Percentiles rank a stretch among this genome's conserved stretches.
These are phyloP conservation scores for Tirmania nivea DNA, from an alignment of 495 filamentous ascomycete species.

Conservation along the genomic window DNA sequence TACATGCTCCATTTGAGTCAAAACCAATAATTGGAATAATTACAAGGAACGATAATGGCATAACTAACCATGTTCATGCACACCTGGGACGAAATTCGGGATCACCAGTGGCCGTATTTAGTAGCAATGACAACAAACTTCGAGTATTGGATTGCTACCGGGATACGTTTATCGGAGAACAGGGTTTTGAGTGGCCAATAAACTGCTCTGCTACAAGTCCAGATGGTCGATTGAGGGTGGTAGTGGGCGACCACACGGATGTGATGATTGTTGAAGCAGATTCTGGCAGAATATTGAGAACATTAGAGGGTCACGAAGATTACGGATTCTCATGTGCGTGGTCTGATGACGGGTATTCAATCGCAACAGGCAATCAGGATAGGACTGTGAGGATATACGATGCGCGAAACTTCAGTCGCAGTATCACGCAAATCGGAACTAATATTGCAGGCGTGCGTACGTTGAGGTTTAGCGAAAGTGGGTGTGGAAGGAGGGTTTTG, in stretches of 20 bases:
- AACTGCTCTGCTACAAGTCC: conserved; percentile 73
- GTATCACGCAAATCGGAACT: conserved; percentile 40
- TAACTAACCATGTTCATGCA: conserved; percentile 73
- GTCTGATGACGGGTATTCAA: conserved; percentile 68
- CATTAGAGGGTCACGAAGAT: conserved; percentile 50
- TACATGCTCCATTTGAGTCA: conserved; percentile 27
- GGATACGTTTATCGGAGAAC: conserved; percentile 38
- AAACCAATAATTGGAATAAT: conserved; percentile 39
- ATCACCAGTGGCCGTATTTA: conserved; percentile 49
- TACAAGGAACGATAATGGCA: conserved; percentile 44
- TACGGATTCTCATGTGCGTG: conserved; percentile 80
- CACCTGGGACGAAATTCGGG: conserved; percentile 36
- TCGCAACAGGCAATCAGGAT: conserved; percentile 86
- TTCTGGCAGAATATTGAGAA: conserved; percentile 31
- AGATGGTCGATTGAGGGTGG: conserved; percentile 54
- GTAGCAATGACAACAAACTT: conserved; percentile 60
- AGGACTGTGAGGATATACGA: conserved; percentile 70
- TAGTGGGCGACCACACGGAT: conserved; percentile 44
- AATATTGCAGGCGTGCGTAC: conserved; percentile 60
- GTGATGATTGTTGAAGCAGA: conserved; percentile 43
- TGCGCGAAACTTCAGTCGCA: conserved; percentile 32
- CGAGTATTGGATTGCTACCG: conserved; percentile 53
- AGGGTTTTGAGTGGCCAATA: conserved; percentile 42
- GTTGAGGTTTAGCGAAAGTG: conserved; percentile 61
- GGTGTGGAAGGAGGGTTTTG: conserved; percentile 43